Conservation (phyloP, 139 green algal species). For the Chlamydomonas eustigma region DNA sequence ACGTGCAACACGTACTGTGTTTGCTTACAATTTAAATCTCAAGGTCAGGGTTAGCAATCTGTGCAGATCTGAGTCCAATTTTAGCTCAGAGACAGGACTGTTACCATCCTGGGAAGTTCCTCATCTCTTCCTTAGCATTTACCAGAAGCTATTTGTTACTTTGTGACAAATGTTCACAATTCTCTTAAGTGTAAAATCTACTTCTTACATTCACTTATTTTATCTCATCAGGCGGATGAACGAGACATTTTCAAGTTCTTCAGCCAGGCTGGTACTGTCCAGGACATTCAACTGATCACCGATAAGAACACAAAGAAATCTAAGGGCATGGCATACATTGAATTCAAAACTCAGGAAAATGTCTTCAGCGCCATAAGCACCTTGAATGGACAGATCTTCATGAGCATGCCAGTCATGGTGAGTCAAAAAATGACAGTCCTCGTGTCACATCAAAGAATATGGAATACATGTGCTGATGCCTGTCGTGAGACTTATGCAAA, state of each 20-base stretch:
- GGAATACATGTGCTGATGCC: no score
- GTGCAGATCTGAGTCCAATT: no score
- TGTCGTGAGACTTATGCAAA: no score
- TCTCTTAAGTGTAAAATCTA: no score
- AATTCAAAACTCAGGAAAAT: constrained; percentile 74
- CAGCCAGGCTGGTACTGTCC: constrained; percentile 43
- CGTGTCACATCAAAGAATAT: no score
- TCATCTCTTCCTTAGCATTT: no score
- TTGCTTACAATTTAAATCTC: constrained; percentile 84
- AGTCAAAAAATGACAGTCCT: no score
- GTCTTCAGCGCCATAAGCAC: constrained; percentile 70
- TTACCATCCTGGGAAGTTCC: no score
- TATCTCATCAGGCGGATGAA: constrained; percentile 60
- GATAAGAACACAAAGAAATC: constrained; percentile 83
- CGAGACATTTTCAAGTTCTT: constrained; percentile 74
- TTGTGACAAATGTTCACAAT: no score
- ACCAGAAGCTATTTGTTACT: no score
- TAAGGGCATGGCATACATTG: constrained; percentile 97
- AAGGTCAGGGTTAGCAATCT: constrained; percentile 15
- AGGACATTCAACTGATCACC: constrained; percentile 91
- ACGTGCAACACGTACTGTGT: constrained; percentile 80
- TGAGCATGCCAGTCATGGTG: constrained; percentile 87
- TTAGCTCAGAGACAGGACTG: no score
- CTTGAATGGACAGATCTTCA: constrained; percentile 78
- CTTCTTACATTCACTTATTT: no score